Evolutionary conservation across 2,329 filamentous ascomycete species (phyloP).

Genomic region (Elsinoe arachidis): DNA sequence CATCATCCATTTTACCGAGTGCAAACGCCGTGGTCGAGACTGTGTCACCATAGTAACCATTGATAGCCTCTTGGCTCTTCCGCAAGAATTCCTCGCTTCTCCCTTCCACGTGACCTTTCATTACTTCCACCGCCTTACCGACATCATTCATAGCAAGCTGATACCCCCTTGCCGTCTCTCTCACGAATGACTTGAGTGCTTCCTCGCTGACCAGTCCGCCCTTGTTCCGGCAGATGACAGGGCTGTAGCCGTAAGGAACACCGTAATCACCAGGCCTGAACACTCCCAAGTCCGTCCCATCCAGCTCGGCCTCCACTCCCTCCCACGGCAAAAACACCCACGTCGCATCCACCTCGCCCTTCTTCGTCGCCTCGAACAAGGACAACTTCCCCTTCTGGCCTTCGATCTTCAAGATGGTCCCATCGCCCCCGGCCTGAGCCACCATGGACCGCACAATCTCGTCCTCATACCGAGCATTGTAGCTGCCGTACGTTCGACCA

Average conservation of each 20-base stretch:
- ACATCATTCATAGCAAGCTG: slow-evolving; percentile 65
- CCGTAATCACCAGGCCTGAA: slow-evolving; percentile 23
- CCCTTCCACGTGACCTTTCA: slow-evolving; percentile 64
- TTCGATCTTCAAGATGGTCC: slow-evolving; percentile 20
- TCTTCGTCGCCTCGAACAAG: slow-evolving; percentile 23
- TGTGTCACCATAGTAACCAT: slow-evolving; percentile 23
- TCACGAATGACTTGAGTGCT: slow-evolving; percentile 53
- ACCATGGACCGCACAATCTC: slow-evolving; percentile 25
- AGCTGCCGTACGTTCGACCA: slow-evolving; percentile 25
- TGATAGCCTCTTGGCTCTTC: slow-evolving; percentile 24
- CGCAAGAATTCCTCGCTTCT: slow-evolving; percentile 35
- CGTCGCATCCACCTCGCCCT: slow-evolving; percentile 25
- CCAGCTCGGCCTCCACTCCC: slow-evolving; percentile 24
- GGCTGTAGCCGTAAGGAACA: slow-evolving; percentile 27
- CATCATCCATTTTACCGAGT: slow-evolving; percentile 4
- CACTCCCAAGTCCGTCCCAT: slow-evolving; percentile 19
- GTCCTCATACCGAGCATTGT: slow-evolving; percentile 28
- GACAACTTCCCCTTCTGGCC: slow-evolving; percentile 22
- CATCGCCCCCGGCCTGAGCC: slow-evolving; percentile 21
- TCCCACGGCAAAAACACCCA: slow-evolving; percentile 30
- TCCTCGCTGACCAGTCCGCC: slow-evolving; percentile 59
- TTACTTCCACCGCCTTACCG: slow-evolving; percentile 67
- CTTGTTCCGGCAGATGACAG: slow-evolving; percentile 37
- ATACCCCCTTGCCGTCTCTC: slow-evolving; percentile 24
- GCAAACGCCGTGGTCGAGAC: slow-evolving; percentile 21